Base-by-base conservation (phyloP, 2,329 filamentous ascomycete genomes). In the Penicillium expansum region DNA sequence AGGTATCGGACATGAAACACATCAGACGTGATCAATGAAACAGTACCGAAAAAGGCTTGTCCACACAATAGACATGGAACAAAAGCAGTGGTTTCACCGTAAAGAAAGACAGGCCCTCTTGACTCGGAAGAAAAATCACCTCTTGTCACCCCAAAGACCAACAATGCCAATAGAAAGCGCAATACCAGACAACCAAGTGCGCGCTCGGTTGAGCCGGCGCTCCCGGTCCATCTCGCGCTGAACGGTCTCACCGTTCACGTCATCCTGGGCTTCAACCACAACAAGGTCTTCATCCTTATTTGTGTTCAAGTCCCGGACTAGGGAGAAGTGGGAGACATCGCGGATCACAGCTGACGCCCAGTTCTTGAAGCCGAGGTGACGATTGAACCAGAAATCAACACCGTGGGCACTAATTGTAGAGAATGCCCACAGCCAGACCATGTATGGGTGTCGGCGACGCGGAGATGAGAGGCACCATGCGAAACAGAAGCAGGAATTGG, bases 381-480 rank as follows among this genome's bases (percentile, higher is more conserved):
- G 83, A 74, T 91, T 87, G 74, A 89, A 90, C 79, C 85, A 90
- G 44, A 84, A 82, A 72, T 91, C 88, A 79, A 90, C 83, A 59
- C 80, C 80, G 58, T 74, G 72, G 37, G 74, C 62, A 67, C 74
- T 70, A 29, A 77, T 59, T 14, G 79, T 76, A 1, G 78, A 71
- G 56, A 92, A 82, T 27, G 91, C 76, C 3, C 87, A 86, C 14
- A 91, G 91, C 86, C 94, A 97, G 57, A 97, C 76, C 27, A 97
- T 86, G 72, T 96, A 97, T 0, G 93, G 93, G 72, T 97, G 93
- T 71, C 89, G 86, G 65, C 84, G 82, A 55, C 86, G 83, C 27
- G 85, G 82, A 0, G 92, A 89, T 2, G 92, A 93, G 63, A 95
- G 79, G 43, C 82, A 74, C 75, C 88, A 97, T 61, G 92, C 90